Conservation (phyloP, 2,329 filamentous ascomycete species). For the Blastomyces percursus region DNA sequence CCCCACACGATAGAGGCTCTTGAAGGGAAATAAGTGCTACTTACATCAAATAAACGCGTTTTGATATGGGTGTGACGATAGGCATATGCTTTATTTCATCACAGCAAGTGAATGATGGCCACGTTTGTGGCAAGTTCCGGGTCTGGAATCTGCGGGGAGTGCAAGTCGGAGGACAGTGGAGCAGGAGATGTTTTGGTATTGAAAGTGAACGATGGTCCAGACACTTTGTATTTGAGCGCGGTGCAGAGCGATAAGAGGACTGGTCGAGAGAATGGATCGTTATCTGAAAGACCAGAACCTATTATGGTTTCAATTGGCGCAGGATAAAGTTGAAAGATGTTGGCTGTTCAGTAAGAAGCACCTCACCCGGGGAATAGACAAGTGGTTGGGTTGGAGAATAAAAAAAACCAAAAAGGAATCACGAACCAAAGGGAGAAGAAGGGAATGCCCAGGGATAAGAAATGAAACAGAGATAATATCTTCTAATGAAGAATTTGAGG, state of each 20-base stretch:
- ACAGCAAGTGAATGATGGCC: neutral
- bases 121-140: neutral
- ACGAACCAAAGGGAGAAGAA: neutral
- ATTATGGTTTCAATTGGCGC: neutral
- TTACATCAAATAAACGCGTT: neutral
- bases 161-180: conserved; percentile 1
- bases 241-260: neutral
- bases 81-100: neutral
- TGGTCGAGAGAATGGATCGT: neutral
- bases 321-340: neutral
- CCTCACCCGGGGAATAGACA: neutral
- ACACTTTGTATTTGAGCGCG: neutral
- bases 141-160: neutral
- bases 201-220: neutral
- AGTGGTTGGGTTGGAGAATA: neutral
- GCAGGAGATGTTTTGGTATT: neutral
- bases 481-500: neutral
- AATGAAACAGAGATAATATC: neutral
- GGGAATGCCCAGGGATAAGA: neutral
- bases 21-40: neutral
- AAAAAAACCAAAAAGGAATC: neutral
- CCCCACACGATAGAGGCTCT: neutral
- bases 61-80: neutral
- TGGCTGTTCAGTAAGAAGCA: neutral
- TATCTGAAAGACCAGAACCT: neutral